Evolutionary conservation across 1,284 basidiomycete genomes (phyloP).

Genomic region (Inonotus hispidus): DNA sequence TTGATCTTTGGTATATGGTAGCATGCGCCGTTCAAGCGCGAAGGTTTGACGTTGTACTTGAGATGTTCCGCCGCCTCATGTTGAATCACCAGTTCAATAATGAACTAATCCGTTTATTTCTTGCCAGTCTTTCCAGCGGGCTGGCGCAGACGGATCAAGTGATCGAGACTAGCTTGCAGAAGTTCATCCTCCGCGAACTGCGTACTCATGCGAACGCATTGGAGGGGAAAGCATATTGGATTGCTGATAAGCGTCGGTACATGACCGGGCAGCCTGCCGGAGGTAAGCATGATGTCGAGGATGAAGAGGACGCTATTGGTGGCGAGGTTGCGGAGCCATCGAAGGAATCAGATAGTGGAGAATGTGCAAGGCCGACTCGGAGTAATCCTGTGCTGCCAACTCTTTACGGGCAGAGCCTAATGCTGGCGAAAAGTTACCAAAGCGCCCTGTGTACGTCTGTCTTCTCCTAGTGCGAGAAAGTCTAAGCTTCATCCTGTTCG

Average conservation of each 20-base stretch:
- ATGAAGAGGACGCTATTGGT: slow-evolving; percentile 26
- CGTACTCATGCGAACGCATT: slow-evolving; percentile 58
- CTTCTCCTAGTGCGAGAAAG: slow-evolving; percentile 6
- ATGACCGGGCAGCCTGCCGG: slow-evolving; percentile 24
- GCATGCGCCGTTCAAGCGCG: slow-evolving; percentile 66
- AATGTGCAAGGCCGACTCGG: slow-evolving; percentile 53
- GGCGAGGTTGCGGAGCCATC: slow-evolving; percentile 25
- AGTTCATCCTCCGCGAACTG: slow-evolving; percentile 77
- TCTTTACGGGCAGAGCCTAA: slow-evolving; percentile 85
- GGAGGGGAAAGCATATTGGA: slow-evolving; percentile 55
- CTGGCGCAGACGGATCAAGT: slow-evolving; percentile 66
- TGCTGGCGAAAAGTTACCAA: slow-evolving; percentile 83
- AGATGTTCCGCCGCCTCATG: slow-evolving; percentile 71
- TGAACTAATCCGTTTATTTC: slow-evolving; percentile 71
- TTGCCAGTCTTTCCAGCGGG: slow-evolving; percentile 66
- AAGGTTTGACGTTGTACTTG: slow-evolving; percentile 54
- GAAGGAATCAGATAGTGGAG: slow-evolving; percentile 24
- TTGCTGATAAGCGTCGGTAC: slow-evolving; percentile 47
- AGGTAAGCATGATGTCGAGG: slow-evolving; percentile 24
- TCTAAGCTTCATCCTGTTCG: not conserved
- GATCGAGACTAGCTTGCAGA: slow-evolving; percentile 71
- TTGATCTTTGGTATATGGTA: slow-evolving; percentile 26
- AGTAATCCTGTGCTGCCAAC: slow-evolving; percentile 70
- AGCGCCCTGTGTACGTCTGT: slow-evolving; percentile 76
- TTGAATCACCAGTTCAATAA: slow-evolving; percentile 73